Conservation (phyloP, 1,139 yeast species). For the Magnusiomyces magnusii region DNA sequence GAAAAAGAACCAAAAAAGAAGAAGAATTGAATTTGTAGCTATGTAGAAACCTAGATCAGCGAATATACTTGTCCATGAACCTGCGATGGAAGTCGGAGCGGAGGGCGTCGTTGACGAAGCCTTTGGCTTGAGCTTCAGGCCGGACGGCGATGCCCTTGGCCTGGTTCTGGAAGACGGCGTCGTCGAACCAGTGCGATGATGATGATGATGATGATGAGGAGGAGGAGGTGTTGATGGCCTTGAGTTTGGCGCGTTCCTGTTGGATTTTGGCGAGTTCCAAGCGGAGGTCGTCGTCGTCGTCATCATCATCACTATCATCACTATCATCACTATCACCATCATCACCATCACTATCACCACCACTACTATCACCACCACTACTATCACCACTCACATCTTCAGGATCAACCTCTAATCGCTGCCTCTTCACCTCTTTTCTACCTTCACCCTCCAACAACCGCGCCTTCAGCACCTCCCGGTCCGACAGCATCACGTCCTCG, state of each 20-base stretch:
- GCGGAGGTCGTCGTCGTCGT: constrained; percentile 34
- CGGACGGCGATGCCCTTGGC: constrained; percentile 23
- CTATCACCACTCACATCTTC: constrained; percentile 7
- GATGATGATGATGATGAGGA: constrained; percentile 7
- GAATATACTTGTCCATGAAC: constrained; percentile 60
- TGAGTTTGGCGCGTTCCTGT: constrained; percentile 40
- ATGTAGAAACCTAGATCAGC: no score
- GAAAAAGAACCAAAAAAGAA: not conserved
- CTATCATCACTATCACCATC: constrained; percentile 18
- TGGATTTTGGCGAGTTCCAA: constrained; percentile 50
- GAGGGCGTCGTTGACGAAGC: constrained; percentile 58
- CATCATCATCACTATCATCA: constrained; percentile 24
- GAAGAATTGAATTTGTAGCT: no score
- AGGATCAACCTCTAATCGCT: constrained; percentile 6
- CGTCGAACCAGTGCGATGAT: constrained; percentile 36
- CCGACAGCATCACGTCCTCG: not conserved
- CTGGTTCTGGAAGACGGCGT: constrained; percentile 41
- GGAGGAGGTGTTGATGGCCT: no score
- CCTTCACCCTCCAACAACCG: not conserved
- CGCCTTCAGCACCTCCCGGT: not conserved
- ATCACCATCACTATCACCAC: constrained; percentile 12
- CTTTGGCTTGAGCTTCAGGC: constrained; percentile 18
- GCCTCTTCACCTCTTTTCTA: not conserved
- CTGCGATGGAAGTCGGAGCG: constrained; percentile 63
- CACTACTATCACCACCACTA: constrained; percentile 18